These are phyloP conservation scores for Myriosclerotinia scirpicola DNA, from an alignment of 2,329 filamentous ascomycete genomes.

Conservation along the genomic window DNA sequence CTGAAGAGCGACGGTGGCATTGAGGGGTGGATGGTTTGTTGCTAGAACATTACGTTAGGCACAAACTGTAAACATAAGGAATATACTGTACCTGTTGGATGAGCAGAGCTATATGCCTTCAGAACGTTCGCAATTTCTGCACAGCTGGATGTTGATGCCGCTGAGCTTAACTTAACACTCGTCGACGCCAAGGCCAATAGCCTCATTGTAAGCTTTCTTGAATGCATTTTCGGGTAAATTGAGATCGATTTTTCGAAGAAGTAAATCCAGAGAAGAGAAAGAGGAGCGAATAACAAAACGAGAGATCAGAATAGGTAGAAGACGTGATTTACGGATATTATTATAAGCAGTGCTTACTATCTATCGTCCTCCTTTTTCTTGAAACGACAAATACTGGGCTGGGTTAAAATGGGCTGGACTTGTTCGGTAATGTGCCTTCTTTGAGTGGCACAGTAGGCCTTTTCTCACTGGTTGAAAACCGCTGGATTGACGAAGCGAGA, in stretches of 20 bases:
- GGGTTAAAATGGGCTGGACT: background rate
- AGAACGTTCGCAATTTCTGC: background rate
- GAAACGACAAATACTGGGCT: background rate
- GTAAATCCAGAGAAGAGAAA: background rate
- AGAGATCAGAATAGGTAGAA: background rate
- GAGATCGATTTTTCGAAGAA: background rate
- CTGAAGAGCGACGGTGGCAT: conserved; percentile 24
- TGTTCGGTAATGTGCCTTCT: conserved; percentile 2
- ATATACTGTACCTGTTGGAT: conserved; percentile 1
- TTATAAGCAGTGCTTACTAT: background rate
- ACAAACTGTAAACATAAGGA: background rate
- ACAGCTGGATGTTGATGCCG: background rate
- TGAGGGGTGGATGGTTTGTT: background rate
- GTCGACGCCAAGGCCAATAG: background rate
- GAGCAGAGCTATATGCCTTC: background rate
- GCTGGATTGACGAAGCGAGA: conserved; percentile 3
- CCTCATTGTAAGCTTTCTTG: background rate
- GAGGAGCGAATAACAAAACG: background rate
- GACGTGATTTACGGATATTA: background rate
- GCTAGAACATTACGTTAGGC: conserved; percentile 9
- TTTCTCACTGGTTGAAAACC: background rate
- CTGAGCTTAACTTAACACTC: background rate
- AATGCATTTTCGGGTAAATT: background rate
- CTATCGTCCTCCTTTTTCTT: background rate
- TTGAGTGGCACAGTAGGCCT: background rate